phyloP scores from a whole-genome alignment of 169 alveolate genomes.

The Eimeria maxima region DNA sequence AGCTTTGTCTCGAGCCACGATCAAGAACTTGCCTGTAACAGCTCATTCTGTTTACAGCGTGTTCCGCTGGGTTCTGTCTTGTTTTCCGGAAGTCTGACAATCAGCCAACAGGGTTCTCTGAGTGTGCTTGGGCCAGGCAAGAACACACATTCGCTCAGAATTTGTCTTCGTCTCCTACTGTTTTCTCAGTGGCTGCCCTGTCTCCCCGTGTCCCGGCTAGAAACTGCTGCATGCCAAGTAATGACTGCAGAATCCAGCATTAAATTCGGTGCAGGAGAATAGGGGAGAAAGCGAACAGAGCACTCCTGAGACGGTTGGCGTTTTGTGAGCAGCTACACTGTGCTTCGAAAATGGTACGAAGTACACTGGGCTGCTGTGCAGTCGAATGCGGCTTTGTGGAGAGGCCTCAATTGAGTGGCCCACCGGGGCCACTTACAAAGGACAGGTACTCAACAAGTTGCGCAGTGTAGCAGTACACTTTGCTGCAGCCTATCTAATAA shows the following conservation, averaged over 20 bases:
- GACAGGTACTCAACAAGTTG: constrained; percentile 33
- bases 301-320: not conserved
- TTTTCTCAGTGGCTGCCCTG: not conserved
- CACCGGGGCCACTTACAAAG: constrained; percentile 50
- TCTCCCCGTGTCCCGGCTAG: not conserved
- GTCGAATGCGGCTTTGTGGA: constrained; percentile 56
- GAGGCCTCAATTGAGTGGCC: constrained; percentile 58
- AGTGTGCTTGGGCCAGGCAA: constrained; percentile 58
- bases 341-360: constrained; percentile 31
- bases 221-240: not conserved
- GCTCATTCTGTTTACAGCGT: not conserved
- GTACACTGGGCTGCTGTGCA: constrained; percentile 27
- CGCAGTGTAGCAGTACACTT: not conserved
- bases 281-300: not conserved
- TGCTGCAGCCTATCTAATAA: not conserved
- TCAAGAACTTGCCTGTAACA: not conserved
- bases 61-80: constrained; percentile 29
- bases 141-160: not conserved
- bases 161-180: not conserved
- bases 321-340: constrained; percentile 49
- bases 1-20: not conserved
- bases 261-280: too few species aligned
- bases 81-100: not conserved
- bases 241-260: too few species aligned
- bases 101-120: constrained; percentile 29